Evolutionary conservation across 225 moss, liverwort and hornwort genomes (phyloP).

Genomic region (Rhytidiadelphus loreus): DNA sequence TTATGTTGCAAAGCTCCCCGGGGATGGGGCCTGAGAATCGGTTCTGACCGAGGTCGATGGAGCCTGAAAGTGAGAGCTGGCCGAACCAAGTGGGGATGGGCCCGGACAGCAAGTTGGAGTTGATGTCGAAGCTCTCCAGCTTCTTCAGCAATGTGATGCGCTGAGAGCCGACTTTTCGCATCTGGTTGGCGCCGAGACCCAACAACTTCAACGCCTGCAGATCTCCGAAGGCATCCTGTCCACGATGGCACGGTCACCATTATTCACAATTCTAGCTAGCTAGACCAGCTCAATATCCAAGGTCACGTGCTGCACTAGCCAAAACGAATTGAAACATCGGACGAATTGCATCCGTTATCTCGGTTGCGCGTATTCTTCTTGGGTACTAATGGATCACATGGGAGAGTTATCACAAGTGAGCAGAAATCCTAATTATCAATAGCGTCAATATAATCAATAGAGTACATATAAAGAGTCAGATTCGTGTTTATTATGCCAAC

Average conservation of each 20-base stretch:
- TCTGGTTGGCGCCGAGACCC: background rate
- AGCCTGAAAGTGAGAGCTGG: background rate
- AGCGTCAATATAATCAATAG: no score
- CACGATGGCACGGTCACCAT: background rate
- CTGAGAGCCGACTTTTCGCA: conserved; percentile 3
- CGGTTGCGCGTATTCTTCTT: background rate
- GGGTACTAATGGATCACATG: background rate
- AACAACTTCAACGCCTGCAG: background rate
- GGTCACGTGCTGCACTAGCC: background rate
- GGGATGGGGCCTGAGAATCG: conserved; percentile 8
- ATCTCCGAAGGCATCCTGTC: conserved; percentile 8
- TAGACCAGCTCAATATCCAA: background rate
- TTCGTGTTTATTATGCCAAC: background rate
- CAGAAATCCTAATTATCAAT: background rate
- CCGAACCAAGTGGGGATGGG: conserved; percentile 22
- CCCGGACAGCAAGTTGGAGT: conserved; percentile 2
- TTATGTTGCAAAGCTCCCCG: background rate
- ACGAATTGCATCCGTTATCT: background rate
- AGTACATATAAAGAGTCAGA: background rate
- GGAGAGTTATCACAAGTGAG: background rate
- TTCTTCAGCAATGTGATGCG: conserved; percentile 10
- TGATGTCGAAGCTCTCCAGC: background rate
- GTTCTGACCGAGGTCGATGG: background rate
- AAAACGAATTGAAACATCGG: background rate
- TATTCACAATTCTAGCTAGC: background rate